These are phyloP conservation scores for Mycena galopus DNA, from an alignment of 768 basidiomycete genomes.

Conservation along the genomic window DNA sequence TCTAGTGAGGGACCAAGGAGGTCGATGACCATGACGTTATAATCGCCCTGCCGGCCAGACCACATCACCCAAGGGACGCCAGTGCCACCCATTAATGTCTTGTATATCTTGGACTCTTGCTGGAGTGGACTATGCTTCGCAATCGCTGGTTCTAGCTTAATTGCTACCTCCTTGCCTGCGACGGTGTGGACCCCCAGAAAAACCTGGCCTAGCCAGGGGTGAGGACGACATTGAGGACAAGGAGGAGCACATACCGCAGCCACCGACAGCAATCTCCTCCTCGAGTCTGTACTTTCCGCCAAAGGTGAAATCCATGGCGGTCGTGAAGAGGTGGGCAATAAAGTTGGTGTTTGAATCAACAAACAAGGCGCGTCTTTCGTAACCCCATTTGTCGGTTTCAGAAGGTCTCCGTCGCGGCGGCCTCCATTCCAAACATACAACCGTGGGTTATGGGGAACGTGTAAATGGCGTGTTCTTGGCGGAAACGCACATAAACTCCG, in stretches of 20 bases:
- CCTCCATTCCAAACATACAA: slow-evolving; percentile 18
- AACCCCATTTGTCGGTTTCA: slow-evolving; percentile 7
- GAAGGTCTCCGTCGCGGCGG: neutral
- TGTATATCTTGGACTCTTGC: slow-evolving; percentile 94
- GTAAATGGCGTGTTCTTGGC: neutral
- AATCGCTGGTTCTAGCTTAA: slow-evolving; percentile 81
- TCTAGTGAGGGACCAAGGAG: slow-evolving; percentile 92
- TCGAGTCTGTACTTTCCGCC: slow-evolving; percentile 85
- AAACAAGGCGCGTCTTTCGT: slow-evolving; percentile 17
- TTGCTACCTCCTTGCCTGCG: slow-evolving; percentile 87
- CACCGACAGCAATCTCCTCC: slow-evolving; percentile 85
- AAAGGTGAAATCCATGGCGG: slow-evolving; percentile 60
- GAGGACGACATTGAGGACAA: slow-evolving; percentile 10
- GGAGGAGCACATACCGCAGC: slow-evolving; percentile 67
- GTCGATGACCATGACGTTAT: slow-evolving; percentile 99
- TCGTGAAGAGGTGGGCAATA: slow-evolving; percentile 13
- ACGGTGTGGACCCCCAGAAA: slow-evolving; percentile 84
- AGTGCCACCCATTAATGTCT: slow-evolving; percentile 88
- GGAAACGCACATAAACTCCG: neutral
- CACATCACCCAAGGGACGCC: slow-evolving; percentile 95
- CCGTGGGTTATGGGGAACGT: too few species aligned
- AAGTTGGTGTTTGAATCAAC: slow-evolving; percentile 18
- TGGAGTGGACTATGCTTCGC: slow-evolving; percentile 76
- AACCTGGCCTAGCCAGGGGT: slow-evolving; percentile 69
- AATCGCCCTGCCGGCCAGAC: slow-evolving; percentile 91